Percentiles rank a stretch among this genome's conserved stretches.
Conservation (phyloP, 257 asterid genomes). For the Forsythia suspensa region DNA sequence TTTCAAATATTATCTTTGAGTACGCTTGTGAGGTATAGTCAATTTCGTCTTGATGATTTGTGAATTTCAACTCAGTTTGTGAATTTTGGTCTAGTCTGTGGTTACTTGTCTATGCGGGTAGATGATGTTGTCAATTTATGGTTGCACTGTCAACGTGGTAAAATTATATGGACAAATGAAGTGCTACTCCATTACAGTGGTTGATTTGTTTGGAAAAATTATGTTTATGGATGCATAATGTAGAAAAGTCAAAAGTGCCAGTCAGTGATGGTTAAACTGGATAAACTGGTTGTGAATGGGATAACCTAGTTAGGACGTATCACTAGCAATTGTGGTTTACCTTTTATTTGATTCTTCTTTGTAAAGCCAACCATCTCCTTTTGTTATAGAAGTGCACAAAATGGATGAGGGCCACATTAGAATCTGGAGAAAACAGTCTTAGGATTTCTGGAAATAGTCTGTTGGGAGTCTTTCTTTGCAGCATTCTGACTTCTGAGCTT, state of each 20-base stretch:
- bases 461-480: not conserved
- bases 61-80: conserved; percentile 13
- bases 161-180: not conserved
- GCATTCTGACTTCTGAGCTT: not conserved
- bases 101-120: not conserved
- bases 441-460: not conserved
- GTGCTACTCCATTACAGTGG: not conserved
- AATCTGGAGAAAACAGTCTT: not conserved
- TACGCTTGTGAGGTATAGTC: conserved; percentile 77
- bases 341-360: not conserved
- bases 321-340: too few relatives aligned
- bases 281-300: not conserved
- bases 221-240: not conserved
- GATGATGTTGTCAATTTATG: not conserved
- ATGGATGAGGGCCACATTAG: not conserved
- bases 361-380: not conserved
- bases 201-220: not conserved
- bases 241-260: not conserved
- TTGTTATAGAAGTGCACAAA: not conserved
- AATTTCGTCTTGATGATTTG: not conserved
- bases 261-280: not conserved
- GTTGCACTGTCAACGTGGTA: conserved; percentile 2
- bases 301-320: too few relatives aligned
- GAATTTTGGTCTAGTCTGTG: not conserved
- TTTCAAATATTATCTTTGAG: conserved; percentile 67